Conservation (phyloP, 192 early-diverging fungal species). For the Obelidium mucronatum region DNA sequence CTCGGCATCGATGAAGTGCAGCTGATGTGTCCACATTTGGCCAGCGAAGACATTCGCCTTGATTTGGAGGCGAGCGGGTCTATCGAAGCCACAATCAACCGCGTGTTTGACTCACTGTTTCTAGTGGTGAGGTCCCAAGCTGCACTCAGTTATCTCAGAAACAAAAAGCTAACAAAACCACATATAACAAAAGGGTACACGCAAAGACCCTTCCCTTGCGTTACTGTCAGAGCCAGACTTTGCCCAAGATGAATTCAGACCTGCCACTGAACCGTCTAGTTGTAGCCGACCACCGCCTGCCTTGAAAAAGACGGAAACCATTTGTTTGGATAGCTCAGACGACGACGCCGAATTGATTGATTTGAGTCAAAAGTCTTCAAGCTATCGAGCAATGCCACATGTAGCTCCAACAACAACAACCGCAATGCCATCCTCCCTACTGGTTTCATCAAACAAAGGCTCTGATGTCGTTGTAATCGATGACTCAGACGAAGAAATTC, state of each 20-base stretch:
- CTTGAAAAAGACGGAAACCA: no score
- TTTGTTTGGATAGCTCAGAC: no score
- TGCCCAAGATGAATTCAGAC: background rate
- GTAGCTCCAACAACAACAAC: background rate
- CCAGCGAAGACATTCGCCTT: background rate
- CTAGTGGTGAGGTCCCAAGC: background rate
- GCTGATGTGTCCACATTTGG: background rate
- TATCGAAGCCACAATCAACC: constrained; percentile 31
- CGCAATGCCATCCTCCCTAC: background rate
- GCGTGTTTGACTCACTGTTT: constrained; percentile 31
- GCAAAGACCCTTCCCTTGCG: background rate
- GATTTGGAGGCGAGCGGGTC: constrained; percentile 8
- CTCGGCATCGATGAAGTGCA: constrained; percentile 1
- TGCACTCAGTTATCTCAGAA: no score
- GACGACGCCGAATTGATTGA: no score
- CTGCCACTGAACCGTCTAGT: background rate
- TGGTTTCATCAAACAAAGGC: background rate
- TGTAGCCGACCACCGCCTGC: no score
- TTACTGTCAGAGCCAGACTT: background rate
- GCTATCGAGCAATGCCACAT: background rate
- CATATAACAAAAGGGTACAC: background rate
- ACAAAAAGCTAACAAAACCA: background rate
- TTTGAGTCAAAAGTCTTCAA: no score
- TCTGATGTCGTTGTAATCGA: background rate
- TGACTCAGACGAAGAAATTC: constrained; percentile 3